These are phyloP conservation scores for Pyrenula aspistea DNA, from an alignment of 495 filamentous ascomycete species.

Conservation along the genomic window DNA sequence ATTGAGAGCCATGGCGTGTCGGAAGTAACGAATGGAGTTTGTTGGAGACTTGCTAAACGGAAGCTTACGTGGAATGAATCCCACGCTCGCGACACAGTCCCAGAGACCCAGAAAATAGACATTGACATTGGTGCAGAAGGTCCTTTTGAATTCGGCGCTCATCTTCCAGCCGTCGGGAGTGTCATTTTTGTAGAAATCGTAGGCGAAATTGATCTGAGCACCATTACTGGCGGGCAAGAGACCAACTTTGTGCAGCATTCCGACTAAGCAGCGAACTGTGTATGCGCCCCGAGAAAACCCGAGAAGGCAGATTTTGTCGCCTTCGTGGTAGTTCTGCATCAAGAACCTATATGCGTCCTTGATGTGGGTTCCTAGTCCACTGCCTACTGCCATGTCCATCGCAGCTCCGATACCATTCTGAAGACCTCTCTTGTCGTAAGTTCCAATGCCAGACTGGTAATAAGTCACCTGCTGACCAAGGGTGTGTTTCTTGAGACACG, in stretches of 20 bases:
- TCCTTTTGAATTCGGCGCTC: conserved; percentile 23
- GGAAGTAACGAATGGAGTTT: conserved; percentile 21
- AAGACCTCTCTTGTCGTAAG: conserved; percentile 22
- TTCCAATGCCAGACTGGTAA: conserved; percentile 29
- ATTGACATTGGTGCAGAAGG: conserved; percentile 24
- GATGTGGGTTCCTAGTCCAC: conserved; percentile 26
- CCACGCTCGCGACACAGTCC: conserved; percentile 27
- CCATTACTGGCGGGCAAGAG: conserved; percentile 23
- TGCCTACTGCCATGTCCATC: conserved; percentile 25
- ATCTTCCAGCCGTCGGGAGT: conserved; percentile 19
- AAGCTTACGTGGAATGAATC: conserved; percentile 22
- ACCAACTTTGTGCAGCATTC: conserved; percentile 39
- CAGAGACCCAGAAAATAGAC: conserved; percentile 27
- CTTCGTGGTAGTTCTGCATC: conserved; percentile 34
- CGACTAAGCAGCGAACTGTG: conserved; percentile 42
- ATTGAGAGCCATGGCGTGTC: conserved; percentile 33
- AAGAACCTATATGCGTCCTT: conserved; percentile 38
- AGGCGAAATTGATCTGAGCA: conserved; percentile 23
- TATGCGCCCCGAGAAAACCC: conserved; percentile 51
- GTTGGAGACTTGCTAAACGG: conserved; percentile 23
- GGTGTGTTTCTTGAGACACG: conserved; percentile 25
- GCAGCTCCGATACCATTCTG: conserved; percentile 17
- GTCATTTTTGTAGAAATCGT: conserved; percentile 26
- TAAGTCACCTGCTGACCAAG: conserved; percentile 19
- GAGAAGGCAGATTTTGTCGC: conserved; percentile 47